Percentiles rank a stretch among this genome's conserved stretches.
These are phyloP conservation scores for Alternaria metachromatica DNA, from an alignment of 2,329 filamentous ascomycete genomes.

Conservation along the genomic window DNA sequence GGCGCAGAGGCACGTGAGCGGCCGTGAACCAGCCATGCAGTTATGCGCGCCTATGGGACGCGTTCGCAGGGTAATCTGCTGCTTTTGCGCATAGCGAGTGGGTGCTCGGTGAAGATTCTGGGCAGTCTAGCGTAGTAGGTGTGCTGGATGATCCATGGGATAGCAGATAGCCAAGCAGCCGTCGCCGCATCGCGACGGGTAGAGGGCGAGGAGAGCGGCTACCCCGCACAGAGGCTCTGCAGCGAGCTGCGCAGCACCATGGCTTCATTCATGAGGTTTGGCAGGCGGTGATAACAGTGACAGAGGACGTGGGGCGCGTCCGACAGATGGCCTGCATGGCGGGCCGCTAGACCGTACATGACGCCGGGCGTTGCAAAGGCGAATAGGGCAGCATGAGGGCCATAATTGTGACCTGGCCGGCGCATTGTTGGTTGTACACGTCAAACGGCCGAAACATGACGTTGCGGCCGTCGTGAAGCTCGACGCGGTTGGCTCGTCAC, in stretches of 20 bases:
- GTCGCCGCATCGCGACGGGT: background rate
- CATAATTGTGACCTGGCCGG: constrained; percentile 4
- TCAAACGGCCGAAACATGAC: constrained; percentile 12
- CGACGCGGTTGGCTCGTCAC: constrained; percentile 3
- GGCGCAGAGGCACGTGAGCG: constrained; percentile 13
- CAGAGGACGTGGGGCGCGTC: background rate
- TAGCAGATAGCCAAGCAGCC: background rate
- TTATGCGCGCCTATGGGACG: constrained; percentile 19
- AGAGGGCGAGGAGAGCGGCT: background rate
- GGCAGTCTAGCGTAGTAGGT: constrained; percentile 5
- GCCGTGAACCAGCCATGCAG: background rate
- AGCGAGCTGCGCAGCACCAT: background rate
- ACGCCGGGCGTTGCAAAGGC: constrained; percentile 1
- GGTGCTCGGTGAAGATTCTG: constrained; percentile 9
- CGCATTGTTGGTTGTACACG: constrained; percentile 10
- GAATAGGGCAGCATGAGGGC: constrained; percentile 3
- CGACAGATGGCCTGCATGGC: constrained; percentile 4
- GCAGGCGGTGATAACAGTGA: background rate
- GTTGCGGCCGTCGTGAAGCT: constrained; percentile 2
- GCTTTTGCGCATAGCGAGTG: constrained; percentile 16
- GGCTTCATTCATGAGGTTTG: background rate
- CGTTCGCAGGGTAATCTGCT: constrained; percentile 18
- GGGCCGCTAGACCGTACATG: constrained; percentile 6
- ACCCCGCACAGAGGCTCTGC: background rate
- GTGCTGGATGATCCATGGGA: background rate